Evolutionary conservation across 1,284 basidiomycete species (phyloP), one percentile per base, ranked within the genome.

Genomic region (Heliocybe sulcata): DNA sequence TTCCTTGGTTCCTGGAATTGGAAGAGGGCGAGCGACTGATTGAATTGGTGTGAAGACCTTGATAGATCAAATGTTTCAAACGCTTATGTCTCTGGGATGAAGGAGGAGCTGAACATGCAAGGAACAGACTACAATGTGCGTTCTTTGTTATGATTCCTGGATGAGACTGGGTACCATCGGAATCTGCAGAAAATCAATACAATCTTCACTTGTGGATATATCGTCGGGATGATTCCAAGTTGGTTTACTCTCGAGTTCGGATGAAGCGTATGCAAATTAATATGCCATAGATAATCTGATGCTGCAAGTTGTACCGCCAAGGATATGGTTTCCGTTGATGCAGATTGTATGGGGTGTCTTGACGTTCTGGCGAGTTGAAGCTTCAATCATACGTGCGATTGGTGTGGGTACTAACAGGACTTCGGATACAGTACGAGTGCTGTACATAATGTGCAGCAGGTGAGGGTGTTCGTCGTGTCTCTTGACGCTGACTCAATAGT

Each of bases 81-180:
- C 66, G 83, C 85, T 8, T 89, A 88, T 66, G 87, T 92, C 16
- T 89, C 86, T 2, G 90, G 90, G 2, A 90, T 93, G 89, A 83
- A 80, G 60, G 86, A 92, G 67, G 87, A 90, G 48, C 75, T 92
- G 31, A 63, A 76, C 56, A 85, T 91, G 80, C 69, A 75, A 51
- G 87, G 87, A 29, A 85, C 80, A 45, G 76, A 91, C 57, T 83
- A 81, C 65, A 90, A 90, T 66, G 84, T 81, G 19, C 26, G 65
- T 61, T 3, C n/a, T 12, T 27, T 25, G 45, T n/a, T n/a, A 22
- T 51, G 25, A 9, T 20, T 14, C 33, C 22, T 4, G 31, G 29
- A 19, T 2, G 33, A 20, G 47, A 23, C 12, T n/a, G 25, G 22
- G n/a, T 11, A 16, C n/a, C 6, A 42, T 35, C 4, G 4, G 14